Base-by-base conservation (phyloP, 2,329 filamentous ascomycete species). In the Fusarium anguioides region DNA sequence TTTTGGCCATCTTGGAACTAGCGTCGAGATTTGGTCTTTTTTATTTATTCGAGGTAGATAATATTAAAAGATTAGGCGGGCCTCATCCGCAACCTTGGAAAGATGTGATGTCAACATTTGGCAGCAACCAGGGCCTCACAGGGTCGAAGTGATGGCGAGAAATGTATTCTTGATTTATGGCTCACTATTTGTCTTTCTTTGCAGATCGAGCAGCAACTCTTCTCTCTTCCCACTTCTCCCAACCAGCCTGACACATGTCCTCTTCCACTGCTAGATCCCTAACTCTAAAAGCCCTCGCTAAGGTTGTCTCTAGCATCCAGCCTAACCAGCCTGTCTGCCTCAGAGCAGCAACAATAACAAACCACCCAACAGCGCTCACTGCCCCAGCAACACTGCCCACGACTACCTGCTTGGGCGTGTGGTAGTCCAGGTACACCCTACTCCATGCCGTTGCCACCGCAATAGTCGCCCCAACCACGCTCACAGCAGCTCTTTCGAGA, bases 371-470 rank as follows among this genome's bases (percentile, higher is more conserved):
- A 1, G 92, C 94, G 72, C 90, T 93, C 2, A 87, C 74, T 2
- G 86, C 81, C 0, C 96, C 96, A 1, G 92, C 92, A 11, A 79
- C 81, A 69, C 85, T 88, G 4, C 96, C 96, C 2, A 91, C 92
- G n/a, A 93, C 73, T 11, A 99, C 96, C 81, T 99, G 96, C 74
- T 85, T 89, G 35, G 87, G 84, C 1, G 95, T 97, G 79, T 99
- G 96, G 76, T 99, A 99, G 77, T 90, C 93, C 64, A 99, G 82
- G 76, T 99, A 99, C 41, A 97, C 86, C 53, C 96, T 86, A 74
- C 94, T 97, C 78, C 87, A 88, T 20, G 94, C 92, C 8, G 97
- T 93, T 10, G 86, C 81, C 1, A 80, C 86, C 1, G 92, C 92
- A 55, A 88, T 83, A 4, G 80, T 79, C 40, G 91, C 81, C 33